A percentile compares a stretch with the other conserved stretches of the same genome.
These are phyloP conservation scores for Fomitopsis schrenkii DNA, from an alignment of 1,284 basidiomycete genomes.

Conservation along the genomic window DNA sequence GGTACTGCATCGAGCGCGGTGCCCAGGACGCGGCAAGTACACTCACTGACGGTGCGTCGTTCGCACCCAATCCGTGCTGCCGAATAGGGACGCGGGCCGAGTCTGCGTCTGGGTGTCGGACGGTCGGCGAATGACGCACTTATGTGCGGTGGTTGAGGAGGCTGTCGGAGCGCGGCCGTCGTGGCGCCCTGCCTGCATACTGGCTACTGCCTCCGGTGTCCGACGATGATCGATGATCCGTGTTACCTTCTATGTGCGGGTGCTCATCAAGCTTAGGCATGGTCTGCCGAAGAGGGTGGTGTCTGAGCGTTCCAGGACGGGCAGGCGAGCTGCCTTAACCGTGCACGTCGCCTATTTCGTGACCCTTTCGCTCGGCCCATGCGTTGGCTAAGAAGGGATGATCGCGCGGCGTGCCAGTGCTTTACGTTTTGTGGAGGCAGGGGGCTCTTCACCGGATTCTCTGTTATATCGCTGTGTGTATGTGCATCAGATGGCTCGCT, in stretches of 20 bases:
- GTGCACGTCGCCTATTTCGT: too few relatives aligned
- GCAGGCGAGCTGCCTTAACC: not conserved
- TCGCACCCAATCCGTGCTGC: not conserved
- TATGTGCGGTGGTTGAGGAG: too few relatives aligned
- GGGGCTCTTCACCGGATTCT: too few relatives aligned
- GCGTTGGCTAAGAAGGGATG: too few relatives aligned
- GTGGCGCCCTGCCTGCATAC: not conserved
- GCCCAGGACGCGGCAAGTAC: not conserved
- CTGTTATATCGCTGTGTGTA: too few relatives aligned
- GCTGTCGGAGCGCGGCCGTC: too few relatives aligned
- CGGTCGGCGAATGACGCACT: not conserved
- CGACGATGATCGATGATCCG: not conserved
- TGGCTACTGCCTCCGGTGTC: not conserved
- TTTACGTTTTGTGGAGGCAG: too few relatives aligned
- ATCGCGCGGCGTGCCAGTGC: too few relatives aligned
- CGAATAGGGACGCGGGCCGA: not conserved
- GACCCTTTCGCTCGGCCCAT: too few relatives aligned
- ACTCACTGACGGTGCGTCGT: not conserved
- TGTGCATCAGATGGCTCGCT: too few relatives aligned
- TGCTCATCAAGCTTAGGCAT: too few relatives aligned
- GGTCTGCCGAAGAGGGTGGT: too few relatives aligned
- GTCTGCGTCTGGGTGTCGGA: not conserved
- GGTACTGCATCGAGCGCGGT: not conserved
- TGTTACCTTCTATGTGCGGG: not conserved
- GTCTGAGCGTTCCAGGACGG: not conserved